These are phyloP conservation scores for Colletotrichum nymphaeae DNA, from an alignment of 2,329 filamentous ascomycete species.

Conservation along the genomic window DNA sequence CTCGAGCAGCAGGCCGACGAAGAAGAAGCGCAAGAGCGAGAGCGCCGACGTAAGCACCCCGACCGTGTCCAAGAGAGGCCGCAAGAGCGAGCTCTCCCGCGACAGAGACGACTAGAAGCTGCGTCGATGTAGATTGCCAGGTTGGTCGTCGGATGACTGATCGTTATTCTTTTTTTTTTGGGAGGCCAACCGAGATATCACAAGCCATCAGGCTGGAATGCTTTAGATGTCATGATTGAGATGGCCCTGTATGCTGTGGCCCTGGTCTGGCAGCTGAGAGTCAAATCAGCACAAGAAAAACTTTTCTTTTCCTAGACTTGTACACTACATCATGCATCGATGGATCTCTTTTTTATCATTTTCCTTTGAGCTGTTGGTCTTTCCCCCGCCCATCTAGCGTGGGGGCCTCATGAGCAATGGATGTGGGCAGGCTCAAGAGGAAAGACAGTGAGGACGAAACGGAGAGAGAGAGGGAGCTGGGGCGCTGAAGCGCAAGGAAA, in stretches of 20 bases:
- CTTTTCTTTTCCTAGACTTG: background rate
- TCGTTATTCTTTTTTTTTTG: too few relatives aligned
- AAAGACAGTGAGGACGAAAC: background rate
- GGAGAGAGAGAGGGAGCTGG: background rate
- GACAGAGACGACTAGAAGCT: conserved; percentile 25
- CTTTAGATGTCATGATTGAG: background rate
- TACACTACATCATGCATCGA: conserved; percentile 26
- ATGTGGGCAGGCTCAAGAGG: background rate
- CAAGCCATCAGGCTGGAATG: background rate
- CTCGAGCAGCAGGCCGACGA: conserved; percentile 58
- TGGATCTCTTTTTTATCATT: background rate
- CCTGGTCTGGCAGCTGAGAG: background rate
- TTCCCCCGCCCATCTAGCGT: background rate
- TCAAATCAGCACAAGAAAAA: background rate
- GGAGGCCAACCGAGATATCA: background rate
- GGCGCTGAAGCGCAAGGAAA: background rate
- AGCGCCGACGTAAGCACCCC: conserved; percentile 47
- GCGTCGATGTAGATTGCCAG: background rate
- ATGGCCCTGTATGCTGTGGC: background rate
- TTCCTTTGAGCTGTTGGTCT: background rate
- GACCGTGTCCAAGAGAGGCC: conserved; percentile 42
- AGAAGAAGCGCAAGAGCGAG: conserved; percentile 71
- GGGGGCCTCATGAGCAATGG: background rate
- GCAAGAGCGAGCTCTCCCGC: conserved; percentile 44
- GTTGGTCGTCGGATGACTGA: too few relatives aligned